Evolutionary conservation across 371 early-diverging fungal genomes (phyloP), one percentile per base, ranked within the genome.

Genomic region (Zychaea mexicana): DNA sequence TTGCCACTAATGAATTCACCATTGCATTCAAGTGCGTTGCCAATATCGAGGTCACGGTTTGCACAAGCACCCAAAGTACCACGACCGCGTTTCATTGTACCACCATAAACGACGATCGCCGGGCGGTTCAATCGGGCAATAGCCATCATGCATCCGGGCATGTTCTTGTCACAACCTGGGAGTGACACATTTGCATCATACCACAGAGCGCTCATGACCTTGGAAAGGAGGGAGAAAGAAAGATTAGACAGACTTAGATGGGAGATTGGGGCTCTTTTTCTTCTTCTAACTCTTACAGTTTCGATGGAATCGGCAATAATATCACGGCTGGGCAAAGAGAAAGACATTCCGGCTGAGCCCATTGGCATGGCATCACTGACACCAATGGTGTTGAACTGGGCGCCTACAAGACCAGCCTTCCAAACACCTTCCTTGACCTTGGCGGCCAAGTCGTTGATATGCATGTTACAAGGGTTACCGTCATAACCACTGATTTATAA

Each of bases 401-500:
- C 93, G 2, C 96, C 96, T 22, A 95, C 89, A 33, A 98, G 81
- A 9, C 95, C 94, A 6, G 94, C 94, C 31, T 89, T 78, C 77
- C 88, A 77, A 28, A 96, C 95, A 63, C 96, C 94, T 69, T 92
- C 85, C 74, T 96, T 96, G 56, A 98, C 95, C 66, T 88, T 81
- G 46, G 64, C 83, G 0, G 96, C 86, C 17, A 98, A 84, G 65
- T 94, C 93, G 65, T 90, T 85, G 61, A 98, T 84, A 66, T 98
- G 98, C 95, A 96, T 96, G 82, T 98, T 98, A 84, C 98, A 98
- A 4, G 98, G 96, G 78, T 98, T 98, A 58, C 97, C 97, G 65
- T 96, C 96, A 73, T 75, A 71, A 26, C 71, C 69, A 61, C 75
- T 78, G 61, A 26, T 30, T 22, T 32, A 5, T 32, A 45, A 57